Evolutionary conservation across 352 stramenopile genomes (phyloP), one percentile per base, ranked within the genome.

Genomic region (Globisporangium acanthophoron): DNA sequence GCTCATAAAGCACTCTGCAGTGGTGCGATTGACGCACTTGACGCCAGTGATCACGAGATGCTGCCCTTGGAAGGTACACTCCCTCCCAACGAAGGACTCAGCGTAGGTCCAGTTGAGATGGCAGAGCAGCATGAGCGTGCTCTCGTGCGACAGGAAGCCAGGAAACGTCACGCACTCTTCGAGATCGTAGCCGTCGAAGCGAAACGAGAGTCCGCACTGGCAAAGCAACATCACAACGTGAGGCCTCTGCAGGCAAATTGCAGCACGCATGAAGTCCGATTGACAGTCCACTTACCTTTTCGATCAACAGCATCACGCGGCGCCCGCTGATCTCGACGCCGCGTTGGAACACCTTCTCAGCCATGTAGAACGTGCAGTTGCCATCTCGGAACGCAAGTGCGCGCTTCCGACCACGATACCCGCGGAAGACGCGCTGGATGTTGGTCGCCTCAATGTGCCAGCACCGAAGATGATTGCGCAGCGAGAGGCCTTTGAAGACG

Each of bases 321-420:
- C 59, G 66, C 0, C 66, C 76, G 35, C 69, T 77, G n/a, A 90
- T 67, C 12, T 71, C 56, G 11, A 85, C 20, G 0, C 80, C 80
- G 33, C 80, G 76, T 48, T 90, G 76, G 47, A 75, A 90, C 8
- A 90, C 76, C 15, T 73, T 59, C 48, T 88, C 73, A 6, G 69
- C 65, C 78, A 90, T 90, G 58, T 79, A 87, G 41, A 88, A 88
- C 0, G 75, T 85, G 29, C 77, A 79, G 18, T 72, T 88, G 5
- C 80, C 80, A 37, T 88, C 78, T 35, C 78, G 68, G 46, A 90
- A 88, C 40, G 76, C 74, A 37, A 74, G 64, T 16, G 76, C 80
- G 29, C 80, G 69, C 47, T 82, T 71, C 7, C 80, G 62, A 5
- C 80, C 80, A 21, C 69, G 62, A 52, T 75, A 70, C 7, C 80